Conservation (phyloP, 2,329 filamentous ascomycete genomes). For the Pseudogymnoascus sp. region DNA sequence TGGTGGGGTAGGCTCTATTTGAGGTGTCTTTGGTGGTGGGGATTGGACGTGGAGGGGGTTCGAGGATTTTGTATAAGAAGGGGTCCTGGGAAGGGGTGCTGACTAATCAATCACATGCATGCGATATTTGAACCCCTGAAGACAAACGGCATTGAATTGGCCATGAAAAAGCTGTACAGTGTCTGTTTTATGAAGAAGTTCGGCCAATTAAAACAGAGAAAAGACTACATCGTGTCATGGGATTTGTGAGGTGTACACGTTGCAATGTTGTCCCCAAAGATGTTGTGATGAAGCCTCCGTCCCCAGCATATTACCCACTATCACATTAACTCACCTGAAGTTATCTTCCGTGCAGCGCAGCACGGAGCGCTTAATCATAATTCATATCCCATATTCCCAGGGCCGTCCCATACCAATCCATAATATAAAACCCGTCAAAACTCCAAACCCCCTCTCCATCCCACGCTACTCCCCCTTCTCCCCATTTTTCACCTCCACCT, state of each 20-base stretch:
- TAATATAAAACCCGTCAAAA: neutral
- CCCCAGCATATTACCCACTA: neutral
- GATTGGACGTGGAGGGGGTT: neutral
- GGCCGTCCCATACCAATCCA: neutral
- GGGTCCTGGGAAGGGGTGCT: neutral
- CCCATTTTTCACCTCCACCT: conserved; percentile 11
- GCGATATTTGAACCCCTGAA: neutral
- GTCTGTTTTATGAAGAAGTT: neutral
- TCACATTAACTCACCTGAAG: neutral
- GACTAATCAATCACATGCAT: neutral
- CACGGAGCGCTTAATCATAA: neutral
- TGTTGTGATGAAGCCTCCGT: neutral
- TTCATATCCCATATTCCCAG: neutral
- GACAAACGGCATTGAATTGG: neutral
- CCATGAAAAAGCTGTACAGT: neutral
- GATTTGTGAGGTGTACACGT: neutral
- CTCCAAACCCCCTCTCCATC: neutral
- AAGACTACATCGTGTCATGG: neutral
- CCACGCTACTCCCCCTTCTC: neutral
- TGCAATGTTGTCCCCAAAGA: neutral
- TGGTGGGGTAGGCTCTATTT: neutral
- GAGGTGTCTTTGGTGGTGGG: neutral
- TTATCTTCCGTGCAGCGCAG: neutral
- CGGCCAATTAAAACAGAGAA: neutral
- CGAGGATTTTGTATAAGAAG: neutral